Conservation (phyloP, 2,329 filamentous ascomycete genomes). For the Beauveria varroae region DNA sequence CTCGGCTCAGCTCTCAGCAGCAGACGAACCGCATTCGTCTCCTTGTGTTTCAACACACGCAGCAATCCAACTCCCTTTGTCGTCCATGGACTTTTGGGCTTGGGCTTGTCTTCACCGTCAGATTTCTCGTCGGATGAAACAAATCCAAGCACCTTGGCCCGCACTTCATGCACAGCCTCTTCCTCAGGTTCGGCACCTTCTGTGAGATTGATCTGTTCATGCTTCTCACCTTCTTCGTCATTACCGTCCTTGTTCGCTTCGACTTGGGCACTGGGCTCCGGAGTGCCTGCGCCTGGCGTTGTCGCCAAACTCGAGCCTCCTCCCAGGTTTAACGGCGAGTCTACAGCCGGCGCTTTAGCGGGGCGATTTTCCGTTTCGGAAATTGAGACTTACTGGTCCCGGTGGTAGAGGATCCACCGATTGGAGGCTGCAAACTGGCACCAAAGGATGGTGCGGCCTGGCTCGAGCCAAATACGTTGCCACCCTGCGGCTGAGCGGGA, state of each 20-base stretch:
- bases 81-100: slow-evolving; percentile 54
- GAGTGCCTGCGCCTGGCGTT: slow-evolving; percentile 51
- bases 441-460: slow-evolving; percentile 28
- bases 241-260: slow-evolving; percentile 32
- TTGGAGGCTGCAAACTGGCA: slow-evolving; percentile 32
- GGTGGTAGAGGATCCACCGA: slow-evolving; percentile 36
- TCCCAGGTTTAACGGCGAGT: slow-evolving; percentile 49
- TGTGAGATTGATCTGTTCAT: slow-evolving; percentile 65
- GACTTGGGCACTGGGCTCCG: slow-evolving; percentile 44
- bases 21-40: slow-evolving; percentile 57
- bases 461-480: slow-evolving; percentile 27
- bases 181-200: slow-evolving; percentile 65
- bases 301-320: slow-evolving; percentile 54
- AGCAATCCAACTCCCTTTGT: slow-evolving; percentile 65
- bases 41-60: slow-evolving; percentile 66
- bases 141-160: slow-evolving; percentile 62
- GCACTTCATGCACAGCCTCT: slow-evolving; percentile 59
- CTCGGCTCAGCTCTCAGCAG: slow-evolving; percentile 68
- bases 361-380: slow-evolving; percentile 33
- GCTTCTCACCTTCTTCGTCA: slow-evolving; percentile 51
- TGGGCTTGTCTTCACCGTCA: slow-evolving; percentile 34
- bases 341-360: slow-evolving; percentile 41
- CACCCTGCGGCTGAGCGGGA: slow-evolving; percentile 21
- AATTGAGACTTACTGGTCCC: slow-evolving; percentile 40
- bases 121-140: slow-evolving; percentile 39